Percentiles rank a stretch among this genome's conserved stretches.
Conservation (phyloP, 345 rosid species). For the Raphanus sativus region DNA sequence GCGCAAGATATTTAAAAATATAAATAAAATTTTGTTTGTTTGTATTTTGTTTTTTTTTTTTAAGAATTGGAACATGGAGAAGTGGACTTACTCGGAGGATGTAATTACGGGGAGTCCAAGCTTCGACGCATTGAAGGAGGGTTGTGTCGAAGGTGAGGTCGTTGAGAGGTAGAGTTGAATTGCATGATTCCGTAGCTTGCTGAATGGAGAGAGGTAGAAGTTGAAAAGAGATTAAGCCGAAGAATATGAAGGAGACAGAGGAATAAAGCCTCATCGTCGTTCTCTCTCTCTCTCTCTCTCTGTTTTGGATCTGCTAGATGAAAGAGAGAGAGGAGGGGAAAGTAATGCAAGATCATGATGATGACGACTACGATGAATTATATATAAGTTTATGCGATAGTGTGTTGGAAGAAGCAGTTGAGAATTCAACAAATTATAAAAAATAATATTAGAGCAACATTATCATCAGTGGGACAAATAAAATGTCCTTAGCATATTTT, state of each 20-base stretch:
- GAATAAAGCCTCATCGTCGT: conserved; percentile 26
- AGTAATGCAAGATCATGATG: not conserved
- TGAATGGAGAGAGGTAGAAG: conserved; percentile 20
- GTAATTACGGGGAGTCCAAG: conserved; percentile 50
- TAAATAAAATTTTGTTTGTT: too few relatives aligned
- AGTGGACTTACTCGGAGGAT: conserved; percentile 67
- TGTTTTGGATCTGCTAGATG: not conserved
- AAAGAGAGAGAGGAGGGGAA: not conserved
- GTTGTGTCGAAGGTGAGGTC: conserved; percentile 43
- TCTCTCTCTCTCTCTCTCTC: not conserved
- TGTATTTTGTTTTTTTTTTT: not conserved
- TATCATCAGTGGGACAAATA: too few relatives aligned
- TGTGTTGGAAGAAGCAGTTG: not conserved
- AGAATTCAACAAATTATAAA: not conserved
- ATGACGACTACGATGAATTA: not conserved
- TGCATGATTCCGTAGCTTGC: conserved; percentile 44
- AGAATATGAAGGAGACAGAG: conserved; percentile 9
- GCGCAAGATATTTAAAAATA: too few relatives aligned
- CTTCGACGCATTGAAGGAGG: conserved; percentile 53
- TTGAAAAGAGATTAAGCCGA: conserved; percentile 23
- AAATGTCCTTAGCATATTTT: too few relatives aligned
- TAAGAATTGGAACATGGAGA: not conserved
- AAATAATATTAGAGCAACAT: too few relatives aligned
- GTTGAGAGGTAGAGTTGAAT: conserved; percentile 42
- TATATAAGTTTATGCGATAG: not conserved